These are phyloP conservation scores for Trypanosoma melophagium DNA, from an alignment of 208 protist genomes.

Conservation along the genomic window DNA sequence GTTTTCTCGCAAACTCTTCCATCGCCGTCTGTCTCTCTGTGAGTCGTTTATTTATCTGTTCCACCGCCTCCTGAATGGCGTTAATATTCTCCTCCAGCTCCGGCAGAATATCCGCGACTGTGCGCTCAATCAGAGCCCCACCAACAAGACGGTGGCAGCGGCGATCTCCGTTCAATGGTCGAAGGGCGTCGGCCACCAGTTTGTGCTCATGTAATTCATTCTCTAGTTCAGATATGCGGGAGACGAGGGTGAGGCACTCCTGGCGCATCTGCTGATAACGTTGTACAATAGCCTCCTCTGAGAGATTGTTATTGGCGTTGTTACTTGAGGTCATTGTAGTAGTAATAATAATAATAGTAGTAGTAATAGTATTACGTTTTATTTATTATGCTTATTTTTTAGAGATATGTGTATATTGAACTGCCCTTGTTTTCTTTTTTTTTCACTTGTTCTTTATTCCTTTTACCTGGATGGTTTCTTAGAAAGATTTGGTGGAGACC, in stretches of 20 bases:
- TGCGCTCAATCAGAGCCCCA: slow-evolving; percentile 94
- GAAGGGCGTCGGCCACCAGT: slow-evolving; percentile 86
- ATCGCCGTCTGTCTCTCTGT: slow-evolving; percentile 82
- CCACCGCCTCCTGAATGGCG: slow-evolving; percentile 68
- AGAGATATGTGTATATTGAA: too few species aligned
- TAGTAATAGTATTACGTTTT: background rate
- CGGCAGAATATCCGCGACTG: slow-evolving; percentile 93
- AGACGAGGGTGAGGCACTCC: slow-evolving; percentile 84
- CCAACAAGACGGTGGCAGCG: slow-evolving; percentile 95
- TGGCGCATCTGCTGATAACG: slow-evolving; percentile 87
- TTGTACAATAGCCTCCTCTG: slow-evolving; percentile 77
- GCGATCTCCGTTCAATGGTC: slow-evolving; percentile 82
- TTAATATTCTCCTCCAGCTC: slow-evolving; percentile 91
- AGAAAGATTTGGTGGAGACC: background rate
- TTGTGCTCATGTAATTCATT: slow-evolving; percentile 90
- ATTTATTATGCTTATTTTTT: too few species aligned
- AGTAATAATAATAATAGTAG: background rate
- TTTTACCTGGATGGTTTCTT: background rate
- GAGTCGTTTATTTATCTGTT: slow-evolving; percentile 73
- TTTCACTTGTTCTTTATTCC: background rate
- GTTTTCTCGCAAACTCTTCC: slow-evolving; percentile 81
- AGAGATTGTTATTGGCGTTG: slow-evolving; percentile 23
- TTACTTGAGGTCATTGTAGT: slow-evolving; percentile 21
- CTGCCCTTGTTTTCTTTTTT: background rate
- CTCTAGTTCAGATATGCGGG: slow-evolving; percentile 86